A percentile compares a stretch with the other conserved stretches of the same genome.
Evolutionary conservation across 2,329 filamentous ascomycete species (phyloP).

Genomic region (Aureobasidium lini): DNA sequence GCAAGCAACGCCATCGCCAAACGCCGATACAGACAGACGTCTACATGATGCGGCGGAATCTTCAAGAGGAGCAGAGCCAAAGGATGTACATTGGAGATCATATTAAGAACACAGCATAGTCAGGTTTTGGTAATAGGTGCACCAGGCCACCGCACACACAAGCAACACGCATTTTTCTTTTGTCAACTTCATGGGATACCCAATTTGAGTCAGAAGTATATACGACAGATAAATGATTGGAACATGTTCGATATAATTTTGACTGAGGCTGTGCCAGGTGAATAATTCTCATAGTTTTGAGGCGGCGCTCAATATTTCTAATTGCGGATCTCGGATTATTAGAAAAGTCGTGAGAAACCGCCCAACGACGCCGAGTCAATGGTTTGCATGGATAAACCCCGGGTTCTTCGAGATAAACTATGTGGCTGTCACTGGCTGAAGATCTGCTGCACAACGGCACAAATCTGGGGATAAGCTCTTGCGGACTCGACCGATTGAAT

Average conservation of each 20-base stretch:
- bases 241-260: neutral
- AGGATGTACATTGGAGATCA: neutral
- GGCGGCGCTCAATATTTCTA: neutral
- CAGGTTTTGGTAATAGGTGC: neutral
- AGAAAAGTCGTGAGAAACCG: neutral
- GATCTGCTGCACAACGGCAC: conserved; percentile 11
- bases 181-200: neutral
- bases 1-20: neutral
- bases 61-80: neutral
- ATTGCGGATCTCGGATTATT: neutral
- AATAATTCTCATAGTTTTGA: too few species aligned
- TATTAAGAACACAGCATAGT: neutral
- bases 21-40: neutral
- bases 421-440: neutral
- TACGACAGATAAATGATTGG: neutral
- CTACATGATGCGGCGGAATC: neutral
- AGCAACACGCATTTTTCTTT: neutral
- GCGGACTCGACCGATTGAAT: neutral
- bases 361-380: neutral
- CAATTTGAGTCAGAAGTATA: neutral
- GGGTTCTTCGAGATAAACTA: neutral
- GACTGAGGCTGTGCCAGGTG: neutral
- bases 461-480: conserved; percentile 4
- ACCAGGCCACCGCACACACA: neutral
- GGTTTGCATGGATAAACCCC: neutral